Percentiles rank a stretch among this genome's conserved stretches.
Conservation (phyloP, 352 stramenopile species). For the Phytopythium delawarense region DNA sequence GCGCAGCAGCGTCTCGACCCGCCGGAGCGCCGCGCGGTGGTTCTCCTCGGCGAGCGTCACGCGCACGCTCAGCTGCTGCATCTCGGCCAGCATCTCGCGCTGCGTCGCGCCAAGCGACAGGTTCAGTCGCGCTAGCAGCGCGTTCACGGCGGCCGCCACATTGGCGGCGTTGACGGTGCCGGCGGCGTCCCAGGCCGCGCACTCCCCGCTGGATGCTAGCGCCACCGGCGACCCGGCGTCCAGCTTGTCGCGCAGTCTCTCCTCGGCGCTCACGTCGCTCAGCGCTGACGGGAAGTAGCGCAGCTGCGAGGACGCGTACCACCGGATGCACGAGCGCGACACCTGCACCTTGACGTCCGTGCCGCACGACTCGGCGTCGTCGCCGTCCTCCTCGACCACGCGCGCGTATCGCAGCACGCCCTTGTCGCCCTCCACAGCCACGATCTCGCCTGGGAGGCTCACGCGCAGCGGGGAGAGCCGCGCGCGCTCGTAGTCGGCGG, state of each 20-base stretch:
- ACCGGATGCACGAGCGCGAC: slow-evolving; percentile 28
- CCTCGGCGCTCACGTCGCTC: neutral
- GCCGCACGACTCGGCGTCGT: slow-evolving; percentile 12
- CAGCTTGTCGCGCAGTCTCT: neutral
- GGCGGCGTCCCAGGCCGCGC: neutral
- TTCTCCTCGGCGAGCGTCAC: slow-evolving; percentile 37
- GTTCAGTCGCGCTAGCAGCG: slow-evolving; percentile 38
- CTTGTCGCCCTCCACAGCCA: slow-evolving; percentile 27
- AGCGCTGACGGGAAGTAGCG: slow-evolving; percentile 41
- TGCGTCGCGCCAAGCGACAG: slow-evolving; percentile 44
- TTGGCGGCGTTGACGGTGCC: slow-evolving; percentile 9
- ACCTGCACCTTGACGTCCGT: slow-evolving; percentile 41
- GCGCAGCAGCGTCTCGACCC: slow-evolving; percentile 32
- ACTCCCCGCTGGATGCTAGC: neutral
- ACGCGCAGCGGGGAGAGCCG: slow-evolving; percentile 27
- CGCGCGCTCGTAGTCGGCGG: slow-evolving; percentile 21
- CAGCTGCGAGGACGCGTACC: slow-evolving; percentile 41
- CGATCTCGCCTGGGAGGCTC: slow-evolving; percentile 47
- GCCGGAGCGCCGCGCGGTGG: slow-evolving; percentile 22
- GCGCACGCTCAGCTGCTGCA: slow-evolving; percentile 32
- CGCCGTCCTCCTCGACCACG: slow-evolving; percentile 20
- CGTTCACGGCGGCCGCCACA: slow-evolving; percentile 42
- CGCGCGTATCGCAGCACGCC: slow-evolving; percentile 36
- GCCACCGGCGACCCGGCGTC: neutral
- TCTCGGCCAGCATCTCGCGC: slow-evolving; percentile 41